Evolutionary conservation across 495 filamentous ascomycete species (phyloP).

Genomic region (Letharia lupina): DNA sequence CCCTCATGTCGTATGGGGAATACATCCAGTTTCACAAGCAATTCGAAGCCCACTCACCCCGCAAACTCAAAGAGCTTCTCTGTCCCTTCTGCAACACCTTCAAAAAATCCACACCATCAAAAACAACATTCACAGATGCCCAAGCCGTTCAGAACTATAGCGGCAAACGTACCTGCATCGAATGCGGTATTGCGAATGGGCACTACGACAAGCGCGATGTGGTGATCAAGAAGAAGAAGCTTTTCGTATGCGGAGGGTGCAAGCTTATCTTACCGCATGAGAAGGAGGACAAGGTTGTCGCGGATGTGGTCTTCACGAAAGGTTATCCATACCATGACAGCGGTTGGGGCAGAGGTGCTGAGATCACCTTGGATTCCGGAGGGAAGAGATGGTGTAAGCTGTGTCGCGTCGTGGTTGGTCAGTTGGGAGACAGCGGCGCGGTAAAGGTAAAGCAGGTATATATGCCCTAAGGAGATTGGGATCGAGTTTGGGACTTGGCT

Average conservation of each 20-base stretch:
- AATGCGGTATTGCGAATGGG: not conserved
- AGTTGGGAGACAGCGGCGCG: not conserved
- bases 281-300: not conserved
- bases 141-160: not conserved
- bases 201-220: not conserved
- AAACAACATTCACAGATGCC: not conserved
- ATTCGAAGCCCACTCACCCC: not conserved
- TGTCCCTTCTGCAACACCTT: not conserved
- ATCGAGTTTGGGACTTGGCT: not conserved
- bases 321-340: not conserved
- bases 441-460: not conserved
- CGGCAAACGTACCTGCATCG: not conserved
- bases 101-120: not conserved
- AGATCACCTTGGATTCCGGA: not conserved
- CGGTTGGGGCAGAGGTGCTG: not conserved
- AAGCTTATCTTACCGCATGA: not conserved
- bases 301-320: not conserved
- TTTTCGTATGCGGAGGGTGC: not conserved
- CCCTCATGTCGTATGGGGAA: not conserved
- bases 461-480: not conserved
- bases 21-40: not conserved
- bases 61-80: not conserved
- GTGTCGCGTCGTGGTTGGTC: not conserved
- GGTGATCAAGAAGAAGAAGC: constrained; percentile 1
- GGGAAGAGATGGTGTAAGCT: not conserved